Evolutionary conservation across 2,329 filamentous ascomycete species (phyloP).

Genomic region (Neofusicoccum cordaticola): DNA sequence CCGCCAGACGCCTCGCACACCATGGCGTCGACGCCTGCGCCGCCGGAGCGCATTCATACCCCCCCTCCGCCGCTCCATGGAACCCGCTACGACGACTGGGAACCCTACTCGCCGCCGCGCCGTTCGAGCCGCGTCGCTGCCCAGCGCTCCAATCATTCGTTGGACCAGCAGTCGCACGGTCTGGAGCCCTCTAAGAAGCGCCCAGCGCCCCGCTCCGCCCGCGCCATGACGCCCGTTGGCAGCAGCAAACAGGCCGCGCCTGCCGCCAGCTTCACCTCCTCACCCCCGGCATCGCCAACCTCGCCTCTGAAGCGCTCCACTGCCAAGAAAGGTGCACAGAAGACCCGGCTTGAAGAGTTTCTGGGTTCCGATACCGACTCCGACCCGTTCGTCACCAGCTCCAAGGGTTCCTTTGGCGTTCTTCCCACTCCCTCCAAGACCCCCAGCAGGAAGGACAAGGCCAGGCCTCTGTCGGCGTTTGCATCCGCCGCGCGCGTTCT

Average conservation of each 20-base stretch:
- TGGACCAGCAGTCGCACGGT: slow-evolving; percentile 4
- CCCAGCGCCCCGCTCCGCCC: slow-evolving; percentile 24
- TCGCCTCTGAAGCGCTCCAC: slow-evolving; percentile 28
- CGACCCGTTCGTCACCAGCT: slow-evolving; percentile 6
- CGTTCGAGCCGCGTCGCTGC: slow-evolving; percentile 65
- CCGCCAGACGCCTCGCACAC: not conserved
- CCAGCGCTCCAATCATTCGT: slow-evolving; percentile 39
- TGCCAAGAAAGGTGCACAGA: slow-evolving; percentile 6
- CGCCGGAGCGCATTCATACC: slow-evolving; percentile 58
- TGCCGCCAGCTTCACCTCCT: slow-evolving; percentile 25
- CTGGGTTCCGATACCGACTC: slow-evolving; percentile 12
- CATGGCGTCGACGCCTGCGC: slow-evolving; percentile 59
- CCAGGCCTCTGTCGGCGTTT: slow-evolving; percentile 39
- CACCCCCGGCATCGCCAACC: slow-evolving; percentile 35
- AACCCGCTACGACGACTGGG: slow-evolving; percentile 62
- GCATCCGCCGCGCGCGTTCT: slow-evolving; percentile 52
- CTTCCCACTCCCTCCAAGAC: slow-evolving; percentile 79
- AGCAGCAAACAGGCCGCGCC: slow-evolving; percentile 36
- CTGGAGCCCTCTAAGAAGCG: slow-evolving; percentile 22
- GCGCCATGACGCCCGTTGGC: slow-evolving; percentile 30
- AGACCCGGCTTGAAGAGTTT: not conserved
- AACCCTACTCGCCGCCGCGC: slow-evolving; percentile 66
- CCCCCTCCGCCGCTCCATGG: slow-evolving; percentile 69
- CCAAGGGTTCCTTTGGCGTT: slow-evolving; percentile 45
- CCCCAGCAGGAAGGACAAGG: slow-evolving; percentile 54